Evolutionary conservation across 306 rosid genomes (phyloP), one percentile per base, ranked within the genome.

Genomic region (Rubus parviflorus): DNA sequence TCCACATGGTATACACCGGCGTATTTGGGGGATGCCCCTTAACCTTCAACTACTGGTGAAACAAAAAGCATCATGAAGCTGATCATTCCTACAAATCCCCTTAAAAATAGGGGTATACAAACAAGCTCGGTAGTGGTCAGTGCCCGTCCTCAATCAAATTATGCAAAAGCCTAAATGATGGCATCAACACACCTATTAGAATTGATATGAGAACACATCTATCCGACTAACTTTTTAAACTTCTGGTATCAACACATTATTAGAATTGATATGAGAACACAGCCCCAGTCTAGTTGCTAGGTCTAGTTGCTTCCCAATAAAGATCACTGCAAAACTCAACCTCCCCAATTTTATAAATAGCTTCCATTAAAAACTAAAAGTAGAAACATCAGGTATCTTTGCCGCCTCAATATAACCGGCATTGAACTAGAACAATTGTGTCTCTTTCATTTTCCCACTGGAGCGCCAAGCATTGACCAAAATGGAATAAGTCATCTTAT

Each of bases 391-490:
- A 5, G 97, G 98, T 1, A 79, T 1, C 93, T 92, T 66, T 90
- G 80, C 76, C 1, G 89, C 85, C 80, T 94, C 97, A 0, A 92
- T 38, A 20, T 85, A 84, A 0, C 96, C 98, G 0, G 96, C 98
- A 25, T 89, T 92, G 46, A 94, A 51, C 14, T 92, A 68, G 56
- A 92, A 94, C 51, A 77, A 81, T 30, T 84, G 89, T 2, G 97
- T 97, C 66, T 94, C 98, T 16, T 80, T 86, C 89, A 91, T 81
- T 70, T 94, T 92, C 0, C 98, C 96, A 0, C 79, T 75, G 0
- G 97, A 90, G 76, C 98, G 92, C 98, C 98, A 94, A 10, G 89
- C 97, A 62, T 89, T 92, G 10, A 94, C 97, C 4, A 94, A 87
- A 25, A 89, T 42, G 2, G 88, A 75, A 70, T 88, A 92, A 22